Percentiles rank a stretch among this genome's conserved stretches.
These are phyloP conservation scores for Neurospora sp. DNA, from an alignment of 495 filamentous ascomycete genomes.

Conservation along the genomic window DNA sequence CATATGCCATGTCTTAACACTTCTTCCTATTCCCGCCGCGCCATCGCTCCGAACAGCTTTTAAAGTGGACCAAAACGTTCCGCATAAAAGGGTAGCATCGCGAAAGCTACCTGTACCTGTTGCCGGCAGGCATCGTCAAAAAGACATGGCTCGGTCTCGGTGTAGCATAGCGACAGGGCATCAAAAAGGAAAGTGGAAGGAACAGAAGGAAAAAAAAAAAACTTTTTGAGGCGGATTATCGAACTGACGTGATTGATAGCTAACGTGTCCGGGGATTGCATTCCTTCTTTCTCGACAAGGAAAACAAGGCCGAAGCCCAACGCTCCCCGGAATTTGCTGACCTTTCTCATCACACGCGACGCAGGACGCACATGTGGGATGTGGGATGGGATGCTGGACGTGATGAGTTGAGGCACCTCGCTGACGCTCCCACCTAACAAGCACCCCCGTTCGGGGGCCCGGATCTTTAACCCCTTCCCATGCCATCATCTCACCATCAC, in stretches of 20 bases:
- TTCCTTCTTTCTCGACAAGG: not conserved
- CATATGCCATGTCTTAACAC: not conserved
- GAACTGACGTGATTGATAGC: not conserved
- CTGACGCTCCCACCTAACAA: not conserved
- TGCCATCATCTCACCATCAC: not conserved
- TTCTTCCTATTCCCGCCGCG: not conserved
- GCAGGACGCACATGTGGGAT: not conserved
- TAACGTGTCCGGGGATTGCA: not conserved
- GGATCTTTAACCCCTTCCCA: not conserved
- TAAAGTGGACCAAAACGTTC: not conserved
- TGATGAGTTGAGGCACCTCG: not conserved
- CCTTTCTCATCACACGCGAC: not conserved
- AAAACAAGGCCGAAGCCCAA: not conserved
- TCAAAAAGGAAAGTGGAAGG: not conserved
- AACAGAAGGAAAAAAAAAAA: not conserved
- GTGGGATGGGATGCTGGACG: not conserved
- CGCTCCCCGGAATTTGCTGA: not conserved
- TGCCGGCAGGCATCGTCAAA: not conserved
- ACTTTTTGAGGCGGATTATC: not conserved
- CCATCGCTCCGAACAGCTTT: not conserved
- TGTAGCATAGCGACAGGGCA: not conserved
- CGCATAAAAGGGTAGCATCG: not conserved
- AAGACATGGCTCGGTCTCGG: not conserved
- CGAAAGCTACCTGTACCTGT: not conserved
- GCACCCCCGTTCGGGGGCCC: not conserved